These are phyloP conservation scores for Podospora didyma DNA, from an alignment of 495 filamentous ascomycete species.

Conservation along the genomic window DNA sequence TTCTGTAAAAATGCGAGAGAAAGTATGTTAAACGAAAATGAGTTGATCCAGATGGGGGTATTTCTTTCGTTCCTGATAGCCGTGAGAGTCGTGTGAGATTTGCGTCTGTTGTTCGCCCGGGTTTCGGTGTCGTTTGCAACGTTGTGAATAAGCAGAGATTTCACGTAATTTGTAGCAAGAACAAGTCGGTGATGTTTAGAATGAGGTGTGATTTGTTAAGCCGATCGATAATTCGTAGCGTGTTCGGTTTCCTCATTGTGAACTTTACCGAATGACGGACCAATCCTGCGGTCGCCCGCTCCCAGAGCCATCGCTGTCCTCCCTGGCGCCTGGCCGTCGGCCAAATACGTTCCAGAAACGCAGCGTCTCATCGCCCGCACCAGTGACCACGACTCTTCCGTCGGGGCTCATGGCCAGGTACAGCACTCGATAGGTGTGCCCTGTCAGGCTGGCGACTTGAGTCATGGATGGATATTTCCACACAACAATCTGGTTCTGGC, in stretches of 20 bases:
- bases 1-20: neutral
- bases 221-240: neutral
- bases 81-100: neutral
- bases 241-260: neutral
- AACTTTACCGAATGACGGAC: constrained; percentile 62
- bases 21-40: neutral
- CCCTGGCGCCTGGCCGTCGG: constrained; percentile 56
- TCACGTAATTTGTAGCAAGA: neutral
- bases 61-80: neutral
- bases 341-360: constrained; percentile 94
- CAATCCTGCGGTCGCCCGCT: constrained; percentile 61
- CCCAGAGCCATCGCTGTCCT: constrained; percentile 38
- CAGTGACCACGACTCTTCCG: constrained; percentile 88
- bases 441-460: constrained; percentile 89
- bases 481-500: constrained; percentile 94
- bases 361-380: constrained; percentile 92
- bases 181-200: neutral
- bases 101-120: too few relatives aligned
- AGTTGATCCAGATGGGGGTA: neutral
- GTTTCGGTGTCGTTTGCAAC: neutral
- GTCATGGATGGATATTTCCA: constrained; percentile 99
- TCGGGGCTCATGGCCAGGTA: constrained; percentile 98
- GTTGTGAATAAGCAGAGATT: neutral
- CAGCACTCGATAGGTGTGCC: constrained; percentile 92
- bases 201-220: neutral